Percentiles rank a stretch among this genome's conserved stretches.
Conservation (phyloP, 208 protist species). For the Tritrichomonas musculus region DNA sequence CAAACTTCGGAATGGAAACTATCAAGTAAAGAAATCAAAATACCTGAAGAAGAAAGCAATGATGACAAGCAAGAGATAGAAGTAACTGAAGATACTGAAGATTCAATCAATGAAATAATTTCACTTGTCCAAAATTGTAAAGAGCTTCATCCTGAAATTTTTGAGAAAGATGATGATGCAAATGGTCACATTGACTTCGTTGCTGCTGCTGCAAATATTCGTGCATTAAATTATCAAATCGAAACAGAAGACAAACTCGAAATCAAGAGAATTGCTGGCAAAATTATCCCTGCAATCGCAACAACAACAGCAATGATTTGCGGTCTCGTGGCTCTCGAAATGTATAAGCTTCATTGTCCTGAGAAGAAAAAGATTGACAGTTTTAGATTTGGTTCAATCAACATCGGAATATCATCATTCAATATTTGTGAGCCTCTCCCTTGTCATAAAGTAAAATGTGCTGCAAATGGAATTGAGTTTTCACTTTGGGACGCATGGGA, state of each 20-base stretch:
- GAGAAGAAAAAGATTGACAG: not conserved
- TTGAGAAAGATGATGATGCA: slow-evolving; percentile 69
- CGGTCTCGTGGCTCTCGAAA: slow-evolving; percentile 89
- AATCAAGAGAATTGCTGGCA: slow-evolving; percentile 66
- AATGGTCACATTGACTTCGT: slow-evolving; percentile 62
- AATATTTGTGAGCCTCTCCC: not conserved
- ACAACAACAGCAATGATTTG: slow-evolving; percentile 97
- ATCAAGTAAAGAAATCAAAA: too few relatives aligned
- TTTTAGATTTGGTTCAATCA: not conserved
- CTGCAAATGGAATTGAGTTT: not conserved
- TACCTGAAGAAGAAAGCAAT: too few relatives aligned
- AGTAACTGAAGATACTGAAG: too few relatives aligned
- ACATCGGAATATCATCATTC: not conserved
- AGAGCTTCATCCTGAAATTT: slow-evolving; percentile 44
- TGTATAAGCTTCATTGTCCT: slow-evolving; percentile 76
- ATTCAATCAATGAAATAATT: too few relatives aligned
- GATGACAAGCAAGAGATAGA: too few relatives aligned
- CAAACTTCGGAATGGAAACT: too few relatives aligned
- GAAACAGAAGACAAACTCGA: slow-evolving; percentile 39
- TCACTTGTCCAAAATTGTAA: too few relatives aligned
- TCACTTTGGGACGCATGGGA: not conserved
- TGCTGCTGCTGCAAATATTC: slow-evolving; percentile 56
- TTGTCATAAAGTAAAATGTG: not conserved
- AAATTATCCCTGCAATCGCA: slow-evolving; percentile 99
- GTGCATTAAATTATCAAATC: slow-evolving; percentile 57